These are phyloP conservation scores for Diplodia sapinea DNA, from an alignment of 2,329 filamentous ascomycete species.

Conservation along the genomic window DNA sequence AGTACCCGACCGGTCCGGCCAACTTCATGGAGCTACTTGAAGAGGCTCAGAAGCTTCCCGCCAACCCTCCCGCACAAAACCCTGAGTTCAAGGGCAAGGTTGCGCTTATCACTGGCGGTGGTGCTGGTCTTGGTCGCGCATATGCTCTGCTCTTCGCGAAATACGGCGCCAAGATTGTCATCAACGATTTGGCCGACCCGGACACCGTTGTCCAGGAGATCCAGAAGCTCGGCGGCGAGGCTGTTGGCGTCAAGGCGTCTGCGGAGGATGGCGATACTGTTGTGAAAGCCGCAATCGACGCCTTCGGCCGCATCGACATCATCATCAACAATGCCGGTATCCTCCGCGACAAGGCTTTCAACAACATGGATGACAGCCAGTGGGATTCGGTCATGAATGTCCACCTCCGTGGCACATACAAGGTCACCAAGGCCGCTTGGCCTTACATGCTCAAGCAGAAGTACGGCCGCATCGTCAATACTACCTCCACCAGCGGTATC, in stretches of 20 bases:
- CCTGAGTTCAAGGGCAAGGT: slow-evolving; percentile 85
- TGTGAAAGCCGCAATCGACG: slow-evolving; percentile 91
- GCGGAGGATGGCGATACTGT: slow-evolving; percentile 91
- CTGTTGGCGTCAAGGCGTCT: slow-evolving; percentile 89
- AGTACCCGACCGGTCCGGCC: slow-evolving; percentile 82
- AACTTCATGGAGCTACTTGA: slow-evolving; percentile 89
- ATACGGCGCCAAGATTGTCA: slow-evolving; percentile 81
- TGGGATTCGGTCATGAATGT: slow-evolving; percentile 94
- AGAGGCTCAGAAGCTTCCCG: slow-evolving; percentile 76
- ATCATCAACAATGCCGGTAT: slow-evolving; percentile 98
- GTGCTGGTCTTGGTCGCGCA: slow-evolving; percentile 86
- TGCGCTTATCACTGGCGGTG: slow-evolving; percentile 84
- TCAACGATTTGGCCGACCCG: slow-evolving; percentile 95
- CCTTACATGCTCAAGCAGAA: slow-evolving; percentile 98
- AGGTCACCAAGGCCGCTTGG: slow-evolving; percentile 96
- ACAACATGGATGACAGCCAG: slow-evolving; percentile 93
- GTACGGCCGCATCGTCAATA: slow-evolving; percentile 96
- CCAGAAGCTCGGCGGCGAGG: slow-evolving; percentile 84
- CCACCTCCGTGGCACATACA: slow-evolving; percentile 93
- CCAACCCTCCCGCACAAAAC: slow-evolving; percentile 73
- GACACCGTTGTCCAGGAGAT: slow-evolving; percentile 92
- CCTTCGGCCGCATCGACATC: slow-evolving; percentile 91
- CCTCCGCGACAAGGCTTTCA: slow-evolving; percentile 95
- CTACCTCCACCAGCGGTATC: slow-evolving; percentile 93
- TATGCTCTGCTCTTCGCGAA: slow-evolving; percentile 90